Evolutionary conservation across 2,329 filamentous ascomycete genomes (phyloP).

Genomic region (Colletotrichum lindemuthianum): DNA sequence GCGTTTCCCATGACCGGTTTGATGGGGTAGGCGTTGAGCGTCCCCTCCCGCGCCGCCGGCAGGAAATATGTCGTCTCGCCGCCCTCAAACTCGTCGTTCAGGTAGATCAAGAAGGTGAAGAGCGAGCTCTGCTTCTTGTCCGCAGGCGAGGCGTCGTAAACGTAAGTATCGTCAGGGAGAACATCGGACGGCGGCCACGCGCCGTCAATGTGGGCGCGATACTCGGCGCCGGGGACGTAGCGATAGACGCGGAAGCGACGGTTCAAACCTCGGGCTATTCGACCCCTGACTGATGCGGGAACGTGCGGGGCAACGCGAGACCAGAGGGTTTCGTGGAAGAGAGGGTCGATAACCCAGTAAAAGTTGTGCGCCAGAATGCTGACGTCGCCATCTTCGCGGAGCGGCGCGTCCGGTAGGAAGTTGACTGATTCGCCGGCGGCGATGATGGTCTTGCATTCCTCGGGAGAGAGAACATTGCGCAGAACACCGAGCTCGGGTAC

Average conservation of each 20-base stretch:
- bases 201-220: conserved; percentile 76
- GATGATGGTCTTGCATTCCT: conserved; percentile 74
- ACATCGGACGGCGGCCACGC: conserved; percentile 79
- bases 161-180: conserved; percentile 64
- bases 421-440: conserved; percentile 72
- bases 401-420: conserved; percentile 74
- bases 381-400: conserved; percentile 71
- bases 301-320: conserved; percentile 67
- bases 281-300: conserved; percentile 64
- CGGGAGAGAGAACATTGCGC: conserved; percentile 66
- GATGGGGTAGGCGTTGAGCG: conserved; percentile 75
- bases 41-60: conserved; percentile 70
- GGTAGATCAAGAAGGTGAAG: conserved; percentile 75
- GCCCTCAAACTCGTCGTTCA: conserved; percentile 77
- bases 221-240: conserved; percentile 78
- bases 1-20: conserved; percentile 75
- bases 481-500: conserved; percentile 71
- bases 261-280: conserved; percentile 70
- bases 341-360: conserved; percentile 74
- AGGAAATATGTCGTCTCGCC: conserved; percentile 79
- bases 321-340: conserved; percentile 73
- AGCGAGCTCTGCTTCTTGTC: conserved; percentile 71
- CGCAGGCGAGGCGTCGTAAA: conserved; percentile 72
- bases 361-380: conserved; percentile 78
- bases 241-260: conserved; percentile 77